Evolutionary conservation across 305 asterid species (phyloP).

Genomic region (Fraxinus xanthoxyloides): DNA sequence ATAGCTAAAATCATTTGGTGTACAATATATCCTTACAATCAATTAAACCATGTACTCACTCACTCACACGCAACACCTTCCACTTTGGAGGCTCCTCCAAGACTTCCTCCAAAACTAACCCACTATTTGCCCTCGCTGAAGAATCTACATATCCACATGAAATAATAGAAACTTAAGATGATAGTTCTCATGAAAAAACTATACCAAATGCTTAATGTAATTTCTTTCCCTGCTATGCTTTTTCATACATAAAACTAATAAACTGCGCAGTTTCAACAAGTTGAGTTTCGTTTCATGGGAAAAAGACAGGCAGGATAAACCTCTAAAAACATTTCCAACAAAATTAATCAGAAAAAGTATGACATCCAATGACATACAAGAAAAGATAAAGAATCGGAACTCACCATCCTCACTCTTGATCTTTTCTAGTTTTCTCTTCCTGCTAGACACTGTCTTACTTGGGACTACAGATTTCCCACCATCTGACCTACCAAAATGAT

Average conservation of each 20-base stretch:
- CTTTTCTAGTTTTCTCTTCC: conserved; percentile 67
- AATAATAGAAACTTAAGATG: conserved; percentile 22
- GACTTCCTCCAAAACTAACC: conserved; percentile 67
- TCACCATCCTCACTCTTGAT: conserved; percentile 63
- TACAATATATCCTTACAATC: not conserved
- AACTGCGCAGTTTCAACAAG: conserved; percentile 10
- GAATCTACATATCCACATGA: conserved; percentile 41
- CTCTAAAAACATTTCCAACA: conserved; percentile 10
- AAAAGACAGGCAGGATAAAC: not conserved
- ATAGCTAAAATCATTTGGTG: conserved; percentile 8
- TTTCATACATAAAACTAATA: conserved; percentile 9
- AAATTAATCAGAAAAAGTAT: not conserved
- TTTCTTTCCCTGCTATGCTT: conserved; percentile 8
- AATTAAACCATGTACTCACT: conserved; percentile 40
- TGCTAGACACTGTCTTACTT: conserved; percentile 44
- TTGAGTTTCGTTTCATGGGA: not conserved
- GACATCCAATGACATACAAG: conserved; percentile 15
- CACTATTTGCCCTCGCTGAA: conserved; percentile 47
- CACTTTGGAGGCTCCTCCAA: conserved; percentile 96
- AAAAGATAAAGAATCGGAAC: conserved; percentile 19
- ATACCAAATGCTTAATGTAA: conserved; percentile 15
- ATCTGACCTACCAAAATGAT: conserved; percentile 72
- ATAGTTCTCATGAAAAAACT: conserved; percentile 11
- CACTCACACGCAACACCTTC: conserved; percentile 98
- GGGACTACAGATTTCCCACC: conserved; percentile 50